phyloP scores from a whole-genome alignment of 306 rosid species.

The Chamaecrista fasciculata region DNA sequence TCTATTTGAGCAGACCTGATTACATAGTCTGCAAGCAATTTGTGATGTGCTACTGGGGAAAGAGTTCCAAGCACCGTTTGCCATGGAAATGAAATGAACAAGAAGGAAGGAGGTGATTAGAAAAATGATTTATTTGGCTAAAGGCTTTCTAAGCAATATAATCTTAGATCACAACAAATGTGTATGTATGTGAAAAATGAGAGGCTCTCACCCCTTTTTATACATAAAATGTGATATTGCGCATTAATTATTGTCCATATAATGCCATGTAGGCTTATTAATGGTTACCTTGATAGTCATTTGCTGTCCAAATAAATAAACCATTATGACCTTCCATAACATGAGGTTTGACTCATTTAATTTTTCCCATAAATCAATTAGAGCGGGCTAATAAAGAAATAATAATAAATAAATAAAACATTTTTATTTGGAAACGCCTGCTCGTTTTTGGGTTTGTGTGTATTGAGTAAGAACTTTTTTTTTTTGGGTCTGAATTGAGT shows the following conservation, averaged over 20 bases:
- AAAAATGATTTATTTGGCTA: too few species aligned
- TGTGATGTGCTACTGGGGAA: neutral
- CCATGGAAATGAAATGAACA: constrained; percentile 21
- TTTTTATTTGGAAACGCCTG: neutral
- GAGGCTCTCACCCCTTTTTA: too few species aligned
- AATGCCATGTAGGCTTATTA: neutral
- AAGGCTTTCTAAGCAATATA: too few species aligned
- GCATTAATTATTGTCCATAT: constrained; percentile 17
- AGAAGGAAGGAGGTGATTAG: too few species aligned
- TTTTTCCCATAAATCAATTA: neutral
- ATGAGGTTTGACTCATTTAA: constrained; percentile 27
- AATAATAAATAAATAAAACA: constrained; percentile 9
- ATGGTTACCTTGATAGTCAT: constrained; percentile 1
- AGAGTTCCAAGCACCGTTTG: constrained; percentile 10
- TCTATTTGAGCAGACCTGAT: constrained; percentile 30
- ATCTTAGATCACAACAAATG: too few species aligned
- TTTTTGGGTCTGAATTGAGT: too few species aligned
- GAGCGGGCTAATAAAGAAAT: neutral
- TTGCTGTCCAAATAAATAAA: neutral
- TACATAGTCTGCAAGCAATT: constrained; percentile 56
- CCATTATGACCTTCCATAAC: neutral
- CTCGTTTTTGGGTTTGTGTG: neutral
- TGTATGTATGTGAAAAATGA: too few species aligned
- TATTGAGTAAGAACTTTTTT: neutral
- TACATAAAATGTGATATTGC: constrained; percentile 11